Percentiles rank a stretch among this genome's conserved stretches.
Evolutionary conservation across 1,139 yeast genomes (phyloP).

Genomic region (Debaryomyces nepalensis): DNA sequence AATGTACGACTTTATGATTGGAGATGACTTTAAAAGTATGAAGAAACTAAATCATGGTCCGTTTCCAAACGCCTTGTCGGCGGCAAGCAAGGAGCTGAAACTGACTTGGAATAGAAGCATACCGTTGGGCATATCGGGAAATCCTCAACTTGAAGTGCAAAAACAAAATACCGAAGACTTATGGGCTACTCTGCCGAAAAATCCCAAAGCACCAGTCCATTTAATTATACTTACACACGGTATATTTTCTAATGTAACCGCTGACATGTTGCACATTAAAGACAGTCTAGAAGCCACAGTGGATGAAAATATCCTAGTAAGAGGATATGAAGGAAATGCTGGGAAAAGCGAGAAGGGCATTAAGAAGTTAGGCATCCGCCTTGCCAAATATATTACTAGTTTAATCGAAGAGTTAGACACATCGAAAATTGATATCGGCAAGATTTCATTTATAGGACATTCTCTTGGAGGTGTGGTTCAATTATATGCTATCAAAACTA

Average conservation of each 20-base stretch:
- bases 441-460: constrained; percentile 88
- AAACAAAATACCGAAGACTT: constrained; percentile 65
- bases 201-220: constrained; percentile 60
- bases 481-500: constrained; percentile 85
- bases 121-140: constrained; percentile 19
- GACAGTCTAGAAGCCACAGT: constrained; percentile 72
- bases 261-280: constrained; percentile 85
- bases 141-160: constrained; percentile 42
- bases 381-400: constrained; percentile 72
- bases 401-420: constrained; percentile 47
- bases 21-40: constrained; percentile 41
- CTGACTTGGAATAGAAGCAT: constrained; percentile 15
- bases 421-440: constrained; percentile 41
- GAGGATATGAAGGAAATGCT: constrained; percentile 83
- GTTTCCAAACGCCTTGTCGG: constrained; percentile 24
- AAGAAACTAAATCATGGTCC: constrained; percentile 37
- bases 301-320: constrained; percentile 67
- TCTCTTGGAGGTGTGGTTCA: constrained; percentile 92
- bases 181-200: constrained; percentile 60
- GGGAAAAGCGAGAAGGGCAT: constrained; percentile 91
- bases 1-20: constrained; percentile 68
- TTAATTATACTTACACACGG: constrained; percentile 87
- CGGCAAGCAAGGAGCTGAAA: constrained; percentile 14
- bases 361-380: constrained; percentile 75
- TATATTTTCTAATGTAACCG: constrained; percentile 83